Percentiles rank a stretch among this genome's conserved stretches.
phyloP scores from a whole-genome alignment of 208 protist genomes.

The Sergeia podlipaevii region DNA sequence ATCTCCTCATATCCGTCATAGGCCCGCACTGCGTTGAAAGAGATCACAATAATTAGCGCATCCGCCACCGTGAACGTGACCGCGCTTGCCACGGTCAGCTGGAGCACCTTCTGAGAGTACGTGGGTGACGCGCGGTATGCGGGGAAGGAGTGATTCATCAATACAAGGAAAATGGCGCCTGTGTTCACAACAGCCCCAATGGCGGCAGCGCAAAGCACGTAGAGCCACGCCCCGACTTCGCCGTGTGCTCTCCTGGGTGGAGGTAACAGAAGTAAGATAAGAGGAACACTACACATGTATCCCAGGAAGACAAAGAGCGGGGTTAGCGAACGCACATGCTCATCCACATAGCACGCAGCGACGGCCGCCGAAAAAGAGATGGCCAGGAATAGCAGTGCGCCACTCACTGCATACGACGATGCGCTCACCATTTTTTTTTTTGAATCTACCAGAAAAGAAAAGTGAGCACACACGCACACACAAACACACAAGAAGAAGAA shows the following conservation, averaged over 20 bases:
- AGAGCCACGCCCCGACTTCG: not conserved
- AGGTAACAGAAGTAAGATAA: constrained; percentile 3
- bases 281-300: not conserved
- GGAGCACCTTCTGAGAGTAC: constrained; percentile 4
- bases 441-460: not conserved
- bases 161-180: not conserved
- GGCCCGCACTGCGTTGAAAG: no score
- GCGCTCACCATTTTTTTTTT: no score
- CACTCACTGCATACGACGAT: no score
- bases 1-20: not conserved
- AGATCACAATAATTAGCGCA: not conserved
- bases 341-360: no score
- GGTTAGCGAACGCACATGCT: no score
- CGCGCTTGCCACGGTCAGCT: constrained; percentile 1
- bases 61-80: constrained; percentile 1
- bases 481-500: not conserved
- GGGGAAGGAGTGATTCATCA: not conserved
- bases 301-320: constrained; percentile 4
- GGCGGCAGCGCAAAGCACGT: not conserved
- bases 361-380: no score
- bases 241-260: no score
- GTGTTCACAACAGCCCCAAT: not conserved
- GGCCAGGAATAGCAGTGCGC: constrained; percentile 1
- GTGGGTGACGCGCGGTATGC: not conserved
- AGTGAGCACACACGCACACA: constrained; percentile 4